These are phyloP conservation scores for Pseudoscleropodium purum DNA, from an alignment of 225 moss, liverwort and hornwort genomes.

Conservation along the genomic window DNA sequence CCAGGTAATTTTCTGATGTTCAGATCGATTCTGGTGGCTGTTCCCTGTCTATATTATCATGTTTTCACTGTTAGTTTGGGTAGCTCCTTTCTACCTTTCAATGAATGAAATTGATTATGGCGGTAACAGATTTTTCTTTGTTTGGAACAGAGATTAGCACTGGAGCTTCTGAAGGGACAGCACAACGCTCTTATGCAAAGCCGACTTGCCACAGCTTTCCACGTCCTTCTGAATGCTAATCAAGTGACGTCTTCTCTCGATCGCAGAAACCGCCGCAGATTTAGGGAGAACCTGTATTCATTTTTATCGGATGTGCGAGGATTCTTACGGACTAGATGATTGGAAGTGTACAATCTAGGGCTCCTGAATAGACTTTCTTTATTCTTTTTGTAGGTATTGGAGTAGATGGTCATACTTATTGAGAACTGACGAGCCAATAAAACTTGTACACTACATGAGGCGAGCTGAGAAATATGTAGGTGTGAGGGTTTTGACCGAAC, in stretches of 20 bases:
- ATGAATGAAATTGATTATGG: neutral
- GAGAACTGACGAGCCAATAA: constrained; percentile 42
- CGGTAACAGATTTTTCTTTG: neutral
- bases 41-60: neutral
- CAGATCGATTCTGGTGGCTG: neutral
- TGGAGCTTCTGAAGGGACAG: constrained; percentile 91
- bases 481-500: constrained; percentile 29
- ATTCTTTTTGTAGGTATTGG: constrained; percentile 34
- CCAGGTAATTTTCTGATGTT: constrained; percentile 44
- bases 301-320: constrained; percentile 97
- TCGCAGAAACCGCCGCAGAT: constrained; percentile 90
- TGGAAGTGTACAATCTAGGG: constrained; percentile 14
- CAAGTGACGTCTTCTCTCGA: constrained; percentile 96
- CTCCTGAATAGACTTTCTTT: constrained; percentile 3
- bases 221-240: constrained; percentile 89
- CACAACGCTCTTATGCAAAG: constrained; percentile 76
- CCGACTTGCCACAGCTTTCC: constrained; percentile 94
- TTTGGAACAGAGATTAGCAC: constrained; percentile 67
- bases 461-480: constrained; percentile 27
- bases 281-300: constrained; percentile 87
- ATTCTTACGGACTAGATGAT: constrained; percentile 90
- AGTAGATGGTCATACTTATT: constrained; percentile 18
- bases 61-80: neutral
- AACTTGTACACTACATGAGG: constrained; percentile 53
- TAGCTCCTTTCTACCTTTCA: neutral